Base-by-base conservation (phyloP, 2,329 filamentous ascomycete genomes). In the Sporothrix humicola region DNA sequence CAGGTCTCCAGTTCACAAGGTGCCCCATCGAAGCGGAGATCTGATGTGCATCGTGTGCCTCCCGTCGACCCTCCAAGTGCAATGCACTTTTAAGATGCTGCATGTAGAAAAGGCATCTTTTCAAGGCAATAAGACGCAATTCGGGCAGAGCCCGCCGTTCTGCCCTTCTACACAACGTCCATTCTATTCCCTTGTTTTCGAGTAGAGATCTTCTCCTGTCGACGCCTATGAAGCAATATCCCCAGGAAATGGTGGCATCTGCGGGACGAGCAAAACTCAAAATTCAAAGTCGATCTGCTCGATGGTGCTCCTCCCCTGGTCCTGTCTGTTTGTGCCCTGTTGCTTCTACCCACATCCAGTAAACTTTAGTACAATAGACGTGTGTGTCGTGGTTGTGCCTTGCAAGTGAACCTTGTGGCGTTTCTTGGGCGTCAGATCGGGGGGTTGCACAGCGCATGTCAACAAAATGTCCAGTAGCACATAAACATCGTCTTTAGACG, bases 191-290 rank as follows among this genome's bases (percentile, higher is more conserved):
- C 59, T n/a, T 23, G 20, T 5, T 61, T 17, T 15, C 8, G 58
- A n/a, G 58, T 23, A 37, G 17, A 26, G 26, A 15, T 31, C 26
- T 42, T 12, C 17, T 2, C 6, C 42, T 10, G 50, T 26, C 9
- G 12, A 69, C 17, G 68, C 2, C 6, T 37, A 72, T 72, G 23
- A 48, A 66, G 50, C 71, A 59, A 72, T 72, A 66, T 20, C 71
- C 71, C 71, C 71, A 72, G 71, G 20, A 72, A 72, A 72, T 72
- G 71, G 37, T 61, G 63, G 63, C 71, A 72, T 65, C 44, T 13
- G 13, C 56, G 20, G 20, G 52, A 63, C 58, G n/a, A n/a, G 31
- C 59, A 63, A 8, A 42, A 37, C 10, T n/a, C 52, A 37, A 37
- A 37, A 37, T 37, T 37, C 31, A 37, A 37, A 37, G 31, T 37